phyloP scores from a whole-genome alignment of 2,329 filamentous ascomycete genomes.

The Huntiella decipiens region DNA sequence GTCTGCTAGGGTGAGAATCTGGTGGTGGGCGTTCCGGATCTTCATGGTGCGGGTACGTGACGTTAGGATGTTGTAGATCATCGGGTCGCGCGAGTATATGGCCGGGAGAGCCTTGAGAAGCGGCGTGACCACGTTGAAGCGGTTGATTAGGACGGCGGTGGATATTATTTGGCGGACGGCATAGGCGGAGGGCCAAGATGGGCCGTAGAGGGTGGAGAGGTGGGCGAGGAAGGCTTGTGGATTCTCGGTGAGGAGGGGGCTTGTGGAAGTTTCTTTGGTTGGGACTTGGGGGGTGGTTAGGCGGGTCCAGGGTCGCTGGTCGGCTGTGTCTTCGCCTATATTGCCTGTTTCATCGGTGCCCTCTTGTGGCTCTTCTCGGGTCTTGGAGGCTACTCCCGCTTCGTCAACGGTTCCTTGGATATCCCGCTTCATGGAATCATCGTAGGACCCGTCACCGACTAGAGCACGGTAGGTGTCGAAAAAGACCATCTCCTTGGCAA shows the following conservation, averaged over 20 bases:
- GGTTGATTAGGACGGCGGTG: slow-evolving; percentile 24
- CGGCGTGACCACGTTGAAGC: slow-evolving; percentile 5
- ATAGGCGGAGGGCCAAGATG: slow-evolving; percentile 23
- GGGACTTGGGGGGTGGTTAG: not conserved
- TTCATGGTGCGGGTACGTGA: slow-evolving; percentile 6
- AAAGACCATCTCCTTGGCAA: slow-evolving; percentile 25
- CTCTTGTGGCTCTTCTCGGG: not conserved
- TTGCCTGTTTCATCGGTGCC: not conserved
- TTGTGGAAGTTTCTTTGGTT: not conserved
- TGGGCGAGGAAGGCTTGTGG: slow-evolving; percentile 21
- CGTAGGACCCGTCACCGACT: slow-evolving; percentile 14
- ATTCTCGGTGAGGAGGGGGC: slow-evolving; percentile 22
- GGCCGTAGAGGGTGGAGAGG: slow-evolving; percentile 26
- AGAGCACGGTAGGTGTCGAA: slow-evolving; percentile 25
- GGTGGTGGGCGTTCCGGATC: not conserved
- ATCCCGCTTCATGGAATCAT: not conserved
- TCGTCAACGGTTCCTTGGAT: not conserved
- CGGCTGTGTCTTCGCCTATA: not conserved
- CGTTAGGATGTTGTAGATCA: slow-evolving; percentile 8
- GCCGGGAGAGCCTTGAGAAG: not conserved
- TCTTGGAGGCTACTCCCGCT: not conserved
- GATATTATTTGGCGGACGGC: slow-evolving; percentile 23
- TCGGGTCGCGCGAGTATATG: slow-evolving; percentile 1
- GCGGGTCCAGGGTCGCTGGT: not conserved
- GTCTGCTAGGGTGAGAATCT: not conserved